Percentiles rank a stretch among this genome's conserved stretches.
These are phyloP conservation scores for Furcasterigmium furcatum DNA, from an alignment of 2,329 filamentous ascomycete species.

Conservation along the genomic window DNA sequence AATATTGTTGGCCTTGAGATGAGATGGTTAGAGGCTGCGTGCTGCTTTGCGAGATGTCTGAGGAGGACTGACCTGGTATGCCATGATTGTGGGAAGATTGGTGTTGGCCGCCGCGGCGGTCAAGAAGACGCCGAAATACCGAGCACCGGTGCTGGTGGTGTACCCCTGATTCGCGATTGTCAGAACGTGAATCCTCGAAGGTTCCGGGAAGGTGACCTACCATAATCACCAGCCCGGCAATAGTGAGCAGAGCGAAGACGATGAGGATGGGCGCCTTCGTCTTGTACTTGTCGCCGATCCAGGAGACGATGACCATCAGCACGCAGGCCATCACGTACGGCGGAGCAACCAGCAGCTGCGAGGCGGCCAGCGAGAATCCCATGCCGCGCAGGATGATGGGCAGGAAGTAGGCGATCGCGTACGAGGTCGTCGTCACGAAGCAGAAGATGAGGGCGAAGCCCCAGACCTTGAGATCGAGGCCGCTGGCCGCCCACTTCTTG, in stretches of 20 bases:
- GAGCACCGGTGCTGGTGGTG: constrained; percentile 3
- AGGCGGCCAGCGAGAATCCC: constrained; percentile 10
- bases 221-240: constrained; percentile 11
- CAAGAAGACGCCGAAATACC: constrained; percentile 16
- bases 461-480: constrained; percentile 9
- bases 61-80: background rate
- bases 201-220: background rate
- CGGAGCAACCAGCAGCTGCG: constrained; percentile 16
- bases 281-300: constrained; percentile 13
- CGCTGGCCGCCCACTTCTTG: constrained; percentile 5
- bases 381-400: constrained; percentile 17
- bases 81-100: constrained; percentile 10
- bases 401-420: constrained; percentile 16
- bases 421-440: constrained; percentile 7
- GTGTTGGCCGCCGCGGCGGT: constrained; percentile 11
- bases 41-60: background rate
- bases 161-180: background rate
- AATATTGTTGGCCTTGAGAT: constrained; percentile 16
- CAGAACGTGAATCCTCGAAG: background rate
- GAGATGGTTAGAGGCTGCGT: background rate
- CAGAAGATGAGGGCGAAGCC: constrained; percentile 6
- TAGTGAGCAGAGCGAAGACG: constrained; percentile 8
- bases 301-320: constrained; percentile 10
- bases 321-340: constrained; percentile 13
- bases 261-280: constrained; percentile 13